Base-by-base conservation (phyloP, 768 basidiomycete species). In the Tricholoma furcatifolium region DNA sequence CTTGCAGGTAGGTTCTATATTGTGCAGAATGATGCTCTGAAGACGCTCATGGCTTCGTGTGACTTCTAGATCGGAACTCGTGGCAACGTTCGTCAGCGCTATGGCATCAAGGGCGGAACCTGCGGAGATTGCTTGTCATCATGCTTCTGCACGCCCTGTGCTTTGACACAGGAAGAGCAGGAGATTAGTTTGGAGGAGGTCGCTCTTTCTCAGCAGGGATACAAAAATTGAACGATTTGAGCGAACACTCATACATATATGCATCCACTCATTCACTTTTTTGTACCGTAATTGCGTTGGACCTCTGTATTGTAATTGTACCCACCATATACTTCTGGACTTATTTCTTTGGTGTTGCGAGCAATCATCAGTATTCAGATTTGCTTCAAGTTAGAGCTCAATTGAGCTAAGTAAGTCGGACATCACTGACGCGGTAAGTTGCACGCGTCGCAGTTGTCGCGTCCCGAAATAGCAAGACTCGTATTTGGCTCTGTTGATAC, bases 151-250 rank as follows among this genome's bases (percentile, higher is more conserved):
- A 49, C 43, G 0, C 67, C 77, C 5, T 80, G 78, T 54, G 71
- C 67, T 1, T 66, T 79, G 47, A 67, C 68, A 0, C 77, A 79
- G 61, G 76, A 74, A 51, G 63, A 65, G 31, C 66, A 67, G 27
- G 76, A 79, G 51, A 56, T 79, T 14, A 62, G 67, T 43, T 60
- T 71, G 48, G 77, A 79, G 58, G 77, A 78, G 61, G 36, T 27
- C 0, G 32, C 46, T 6, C 4, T 53, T 24, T 6, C 23, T n/a
- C 60, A 62, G 42, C 70, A 66, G 32, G 58, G 21, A 9, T 40
- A 43, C 23, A 43, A 49, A 15, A 60, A 56, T 6, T 62, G 46
- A 57, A 43, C 39, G 47, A 24, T 2, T 23, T 8, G 17, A 17
- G 17, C 12, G 24, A 12, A 17, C 9, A 2, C 35, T 24, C 23